These are phyloP conservation scores for Oryza glumipatula DNA, from an alignment of 176 grass and related monocot species.

Conservation along the genomic window DNA sequence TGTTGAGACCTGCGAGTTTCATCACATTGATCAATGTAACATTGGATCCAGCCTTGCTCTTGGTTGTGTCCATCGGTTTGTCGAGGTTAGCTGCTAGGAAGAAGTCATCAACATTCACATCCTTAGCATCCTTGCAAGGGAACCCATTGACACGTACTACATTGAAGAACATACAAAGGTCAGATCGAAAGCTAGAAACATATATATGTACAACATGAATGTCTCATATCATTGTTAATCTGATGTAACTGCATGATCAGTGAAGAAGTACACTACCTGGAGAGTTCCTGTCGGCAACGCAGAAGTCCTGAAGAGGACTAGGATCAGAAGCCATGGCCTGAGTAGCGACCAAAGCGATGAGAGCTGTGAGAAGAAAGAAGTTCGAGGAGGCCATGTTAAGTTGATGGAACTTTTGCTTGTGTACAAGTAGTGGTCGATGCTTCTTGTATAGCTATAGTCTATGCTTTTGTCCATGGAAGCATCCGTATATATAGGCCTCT, in stretches of 20 bases:
- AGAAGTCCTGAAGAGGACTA: background rate
- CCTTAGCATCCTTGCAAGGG: background rate
- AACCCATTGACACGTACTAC: no score
- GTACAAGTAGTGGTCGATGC: background rate
- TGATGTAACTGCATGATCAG: no score
- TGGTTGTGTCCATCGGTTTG: background rate
- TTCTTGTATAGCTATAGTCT: background rate
- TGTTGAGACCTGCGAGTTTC: conserved; percentile 6
- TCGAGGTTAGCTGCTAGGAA: background rate
- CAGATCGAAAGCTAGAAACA: no score
- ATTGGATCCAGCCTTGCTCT: conserved; percentile 16
- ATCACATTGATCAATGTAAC: conserved; percentile 18
- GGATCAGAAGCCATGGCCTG: background rate
- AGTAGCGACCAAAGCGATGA: background rate
- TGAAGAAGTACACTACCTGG: no score
- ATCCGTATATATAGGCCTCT: background rate
- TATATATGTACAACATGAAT: no score
- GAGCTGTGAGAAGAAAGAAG: background rate
- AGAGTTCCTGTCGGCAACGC: background rate
- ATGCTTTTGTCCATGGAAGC: background rate
- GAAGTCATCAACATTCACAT: background rate
- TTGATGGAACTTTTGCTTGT: no score
- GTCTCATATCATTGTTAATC: no score
- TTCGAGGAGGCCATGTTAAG: background rate
- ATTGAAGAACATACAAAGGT: no score